Conservation (phyloP, 2,329 filamentous ascomycete genomes). For the Epichloe amarillans region DNA sequence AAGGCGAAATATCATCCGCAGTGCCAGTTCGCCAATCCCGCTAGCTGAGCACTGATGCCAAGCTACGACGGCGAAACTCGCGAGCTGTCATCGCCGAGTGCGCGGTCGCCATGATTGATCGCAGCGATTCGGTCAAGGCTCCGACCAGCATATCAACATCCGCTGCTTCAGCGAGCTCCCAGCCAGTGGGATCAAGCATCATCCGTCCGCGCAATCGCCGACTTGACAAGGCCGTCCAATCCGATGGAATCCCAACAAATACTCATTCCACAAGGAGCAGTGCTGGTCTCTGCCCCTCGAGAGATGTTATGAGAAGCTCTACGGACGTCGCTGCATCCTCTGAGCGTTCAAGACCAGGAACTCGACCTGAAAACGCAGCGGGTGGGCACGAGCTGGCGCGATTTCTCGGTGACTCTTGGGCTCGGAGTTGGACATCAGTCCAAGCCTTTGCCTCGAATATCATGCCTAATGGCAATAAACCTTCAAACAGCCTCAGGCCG, state of each 20-base stretch:
- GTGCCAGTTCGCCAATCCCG: background rate
- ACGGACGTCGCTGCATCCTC: background rate
- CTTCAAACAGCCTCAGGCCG: background rate
- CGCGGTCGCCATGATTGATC: slow-evolving; percentile 25
- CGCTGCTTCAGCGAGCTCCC: slow-evolving; percentile 27
- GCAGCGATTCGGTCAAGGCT: slow-evolving; percentile 15
- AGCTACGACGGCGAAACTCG: slow-evolving; percentile 12
- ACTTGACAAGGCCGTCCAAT: slow-evolving; percentile 20
- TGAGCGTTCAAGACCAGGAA: slow-evolving; percentile 5
- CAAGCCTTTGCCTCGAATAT: slow-evolving; percentile 38
- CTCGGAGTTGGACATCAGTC: slow-evolving; percentile 41
- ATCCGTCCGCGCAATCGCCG: slow-evolving; percentile 39
- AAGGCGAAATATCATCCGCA: background rate
- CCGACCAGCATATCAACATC: slow-evolving; percentile 32
- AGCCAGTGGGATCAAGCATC: slow-evolving; percentile 25
- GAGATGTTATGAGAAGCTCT: background rate
- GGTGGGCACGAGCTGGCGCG: slow-evolving; percentile 24
- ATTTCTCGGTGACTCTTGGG: slow-evolving; percentile 37
- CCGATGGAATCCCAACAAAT: slow-evolving; percentile 13
- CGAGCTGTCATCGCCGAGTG: slow-evolving; percentile 19
- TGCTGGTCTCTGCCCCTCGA: background rate
- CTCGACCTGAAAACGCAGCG: slow-evolving; percentile 16
- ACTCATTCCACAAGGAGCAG: background rate
- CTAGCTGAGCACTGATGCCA: slow-evolving; percentile 18
- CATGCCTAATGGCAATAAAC: slow-evolving; percentile 16